Base-by-base conservation (phyloP, 352 stramenopile species). In the Saprolegnia diclina region DNA sequence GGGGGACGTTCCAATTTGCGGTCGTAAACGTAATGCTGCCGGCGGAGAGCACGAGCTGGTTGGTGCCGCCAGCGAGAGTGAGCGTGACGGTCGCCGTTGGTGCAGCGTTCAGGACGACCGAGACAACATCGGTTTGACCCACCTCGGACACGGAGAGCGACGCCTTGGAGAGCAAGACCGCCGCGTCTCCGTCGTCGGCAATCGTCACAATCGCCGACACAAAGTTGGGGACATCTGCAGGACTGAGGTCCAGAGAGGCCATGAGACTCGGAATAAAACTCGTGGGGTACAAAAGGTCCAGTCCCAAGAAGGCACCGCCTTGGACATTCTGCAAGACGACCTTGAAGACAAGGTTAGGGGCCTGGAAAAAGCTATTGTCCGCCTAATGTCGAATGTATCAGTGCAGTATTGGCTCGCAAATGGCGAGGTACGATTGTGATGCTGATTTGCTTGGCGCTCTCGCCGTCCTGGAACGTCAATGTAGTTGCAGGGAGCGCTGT, bases 201-300 rank as follows among this genome's bases (percentile, higher is more conserved):
- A 91, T 91, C 0, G 80, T 81, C 48, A 91, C 83, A 55, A 91
- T 80, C 18, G 83, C 79, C 0, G 81, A 79, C 21, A 91, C 72
- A 63, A 87, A 88, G 64, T 91, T 69, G 19, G 63, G 63, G 9
- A 69, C 53, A n/a, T 18, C 21, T 21, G n/a, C 19, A 19, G 42
- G 63, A 6, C 16, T 38, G 7, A 13, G 63, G 37, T 69, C 63
- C 24, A 69, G 38, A 16, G 44, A 7, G 6, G 54, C 14, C 45
- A 45, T 40, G 21, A 57, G 62, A 4, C 11, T 13, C 14, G 63
- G 63, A 19, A 44, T 37, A 22, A 81, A 91, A 48, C 86, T 80
- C 10, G 26, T 64, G 16, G 83, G 81, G 40, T 89, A 79, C 64
- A 88, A 78, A 26, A 82, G 88, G 52, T 89, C 75, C 38, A 87